Base-by-base conservation (phyloP, 169 alveolate genomes). In the Neospora caninum region DNA sequence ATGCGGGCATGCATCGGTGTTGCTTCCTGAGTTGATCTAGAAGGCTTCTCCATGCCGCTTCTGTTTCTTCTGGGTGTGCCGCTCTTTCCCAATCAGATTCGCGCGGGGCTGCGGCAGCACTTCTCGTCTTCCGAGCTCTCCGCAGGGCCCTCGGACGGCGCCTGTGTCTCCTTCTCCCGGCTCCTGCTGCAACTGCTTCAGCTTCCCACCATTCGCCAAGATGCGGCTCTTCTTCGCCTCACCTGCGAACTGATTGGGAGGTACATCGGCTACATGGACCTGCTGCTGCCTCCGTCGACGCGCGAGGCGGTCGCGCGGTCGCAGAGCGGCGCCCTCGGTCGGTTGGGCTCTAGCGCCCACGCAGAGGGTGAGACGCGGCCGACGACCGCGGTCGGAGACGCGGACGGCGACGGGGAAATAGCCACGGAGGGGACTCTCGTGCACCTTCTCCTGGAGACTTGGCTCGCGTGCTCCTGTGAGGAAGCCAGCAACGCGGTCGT, bases 391-490 rank as follows among this genome's bases (percentile, higher is more conserved):
- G 41, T 38, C 39, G 73, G 45, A 73, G 84, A 73, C 43, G 80
- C 31, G 38, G 80, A 69, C 80, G 84, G 27, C 16, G 73, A 64
- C 84, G 42, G n/a, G n/a, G 84, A 31, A 22, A 13, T 43, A 9
- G 89, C 53, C 18, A 82, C 89, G 64, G 67, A 42, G 69, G 89
- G 89, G 41, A 82, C 89, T 13, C 67, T 82, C 42, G 64, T 82
- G n/a, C 89, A 82, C 89, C n/a, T 82, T 29, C 89, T 82, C 41
- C 89, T 82, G 16, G 89, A 82, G 36, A 42, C 64, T 36, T 82
- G 89, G 89, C 67, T 82, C 34, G 27, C 67, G 34, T 29, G 41
- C 69, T 22, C 89, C 43, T 82, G 89, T 67, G 41, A 82, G 2
- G 89, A 82, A 25, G 89, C 89, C 53, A 16, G 69, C 67, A 36